Evolutionary conservation across 164 flowering plant genomes (phyloP), one percentile per base, ranked within the genome.

Genomic region (Cinnamomum micranthum): DNA sequence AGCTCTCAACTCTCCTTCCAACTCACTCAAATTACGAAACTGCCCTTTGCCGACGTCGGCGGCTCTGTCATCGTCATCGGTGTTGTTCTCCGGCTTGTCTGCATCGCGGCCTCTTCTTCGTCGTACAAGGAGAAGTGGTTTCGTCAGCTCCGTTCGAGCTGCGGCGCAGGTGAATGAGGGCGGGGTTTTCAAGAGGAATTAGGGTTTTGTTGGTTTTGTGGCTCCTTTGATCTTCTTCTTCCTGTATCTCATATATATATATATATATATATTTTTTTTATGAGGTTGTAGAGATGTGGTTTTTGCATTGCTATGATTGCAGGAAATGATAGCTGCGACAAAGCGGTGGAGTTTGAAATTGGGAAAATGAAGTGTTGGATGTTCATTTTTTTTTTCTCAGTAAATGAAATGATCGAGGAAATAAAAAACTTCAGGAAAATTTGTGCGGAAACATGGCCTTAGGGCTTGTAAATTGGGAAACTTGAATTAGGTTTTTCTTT

Each of bases 161-260:
- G 77, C 85, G 41, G 82, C 80, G 7, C 86, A 87, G 90, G 92
- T 88, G 19, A 31, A 81, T 20, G 20, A 65, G 6, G 23, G n/a
- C 23, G 24, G 11, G 13, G 19, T 60, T 71, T 23, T 20, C 24
- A 17, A 19, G 12, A 60, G 28, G 52, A 13, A 33, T 20, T 64
- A 23, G 33, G 51, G 27, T 14, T 31, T 19, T 20, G 47, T 35
- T 35, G 10, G 9, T 31, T 31, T 31, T 31, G 33, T 31, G 33
- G 5, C 33, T 31, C 33, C 33, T 3, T 31, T 31, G 5, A 6
- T 35, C 47, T 35, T 35, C 47, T 35, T 35, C 47, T 6, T 35
- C 47, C 6, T 35, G 64, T 59, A 59, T 59, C 22, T 20, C 64
- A 19, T 6, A 5, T 19, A 17, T 59, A 27, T 27, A 27, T 59